Evolutionary conservation across 495 filamentous ascomycete genomes (phyloP), one percentile per base, ranked within the genome.

Genomic region (Trichoderma orchidacearum): DNA sequence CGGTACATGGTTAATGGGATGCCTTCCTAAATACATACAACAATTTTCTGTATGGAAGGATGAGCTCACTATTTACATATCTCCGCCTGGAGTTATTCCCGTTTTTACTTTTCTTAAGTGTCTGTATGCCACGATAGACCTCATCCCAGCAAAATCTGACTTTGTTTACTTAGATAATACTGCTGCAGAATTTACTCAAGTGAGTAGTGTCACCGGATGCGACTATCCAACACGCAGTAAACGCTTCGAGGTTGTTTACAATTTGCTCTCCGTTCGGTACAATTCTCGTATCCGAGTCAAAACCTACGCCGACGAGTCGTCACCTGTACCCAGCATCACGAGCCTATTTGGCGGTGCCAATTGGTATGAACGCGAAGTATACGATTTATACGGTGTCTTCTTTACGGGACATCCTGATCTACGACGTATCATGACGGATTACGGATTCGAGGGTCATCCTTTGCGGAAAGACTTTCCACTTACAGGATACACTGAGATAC

Each of bases 41-140:
- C 94, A 99, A 72, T 96, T 96, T 79, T 90, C 89, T 35, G 92
- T 98, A 30, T 97, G 92, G 94, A 99, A 99, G 77, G 93, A 99
- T 68, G 94, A 99, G 68, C 80, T 99, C 59, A 87, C 85, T 58
- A 88, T 99, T 68, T 93, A 91, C 72, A 92, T 96, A 64, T 73
- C 89, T 36, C 93, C 93, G 5, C 69, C 86, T 21, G 92, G 89
- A 61, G 80, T 97, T 61, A 77, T 95, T 58, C 93, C 94, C 36
- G 85, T 95, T 60, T 89, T 97, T 72, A 83, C 80, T 62, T 99
- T 97, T 76, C 82, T 99, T 61, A 99, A 97, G 73, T 86, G 76
- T 80, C 67, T 64, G 75, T 9, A 48, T 60, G 59, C 60, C 41
- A 9, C 35, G 5, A 15, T 25, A 23, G n/a, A 34, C 21, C n/a